phyloP scores from a whole-genome alignment of 1,139 yeast genomes.

The Candida gigantensis region DNA sequence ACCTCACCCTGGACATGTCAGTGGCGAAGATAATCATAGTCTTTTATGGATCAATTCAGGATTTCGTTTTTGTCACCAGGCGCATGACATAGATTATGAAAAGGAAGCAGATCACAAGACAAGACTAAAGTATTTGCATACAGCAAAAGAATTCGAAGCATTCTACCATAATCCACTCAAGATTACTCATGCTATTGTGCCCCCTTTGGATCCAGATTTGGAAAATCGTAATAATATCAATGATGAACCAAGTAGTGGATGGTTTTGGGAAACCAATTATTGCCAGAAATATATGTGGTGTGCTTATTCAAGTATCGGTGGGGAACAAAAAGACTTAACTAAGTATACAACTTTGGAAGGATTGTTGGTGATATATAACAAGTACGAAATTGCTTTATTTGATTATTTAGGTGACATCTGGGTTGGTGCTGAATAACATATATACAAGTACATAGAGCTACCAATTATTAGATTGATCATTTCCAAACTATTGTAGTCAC shows the following conservation, averaged over 20 bases:
- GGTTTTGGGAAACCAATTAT: constrained; percentile 27
- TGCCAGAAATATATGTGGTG: constrained; percentile 48
- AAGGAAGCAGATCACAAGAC: constrained; percentile 25
- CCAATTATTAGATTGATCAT: too few species aligned
- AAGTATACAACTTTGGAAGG: constrained; percentile 28
- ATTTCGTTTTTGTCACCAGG: constrained; percentile 32
- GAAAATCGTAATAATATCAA: constrained; percentile 22
- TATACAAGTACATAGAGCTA: too few species aligned
- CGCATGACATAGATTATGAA: constrained; percentile 23
- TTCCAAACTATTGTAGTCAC: too few species aligned
- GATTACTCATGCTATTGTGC: constrained; percentile 30
- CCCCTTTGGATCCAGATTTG: constrained; percentile 24
- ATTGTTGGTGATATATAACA: constrained; percentile 24
- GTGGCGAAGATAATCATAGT: constrained; percentile 31
- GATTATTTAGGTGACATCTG: constrained; percentile 36
- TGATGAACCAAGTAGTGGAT: constrained; percentile 33
- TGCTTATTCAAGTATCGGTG: constrained; percentile 45
- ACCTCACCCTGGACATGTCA: constrained; percentile 47
- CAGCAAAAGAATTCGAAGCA: constrained; percentile 20
- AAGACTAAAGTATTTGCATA: constrained; percentile 15
- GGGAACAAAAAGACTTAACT: constrained; percentile 24
- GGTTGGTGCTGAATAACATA: constrained; percentile 30
- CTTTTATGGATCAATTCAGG: constrained; percentile 40
- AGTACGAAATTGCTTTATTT: constrained; percentile 23
- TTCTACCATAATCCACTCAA: constrained; percentile 26